Evolutionary conservation across 352 stramenopile species (phyloP), one percentile per base, ranked within the genome.

Genomic region (Pythium oligandrum): DNA sequence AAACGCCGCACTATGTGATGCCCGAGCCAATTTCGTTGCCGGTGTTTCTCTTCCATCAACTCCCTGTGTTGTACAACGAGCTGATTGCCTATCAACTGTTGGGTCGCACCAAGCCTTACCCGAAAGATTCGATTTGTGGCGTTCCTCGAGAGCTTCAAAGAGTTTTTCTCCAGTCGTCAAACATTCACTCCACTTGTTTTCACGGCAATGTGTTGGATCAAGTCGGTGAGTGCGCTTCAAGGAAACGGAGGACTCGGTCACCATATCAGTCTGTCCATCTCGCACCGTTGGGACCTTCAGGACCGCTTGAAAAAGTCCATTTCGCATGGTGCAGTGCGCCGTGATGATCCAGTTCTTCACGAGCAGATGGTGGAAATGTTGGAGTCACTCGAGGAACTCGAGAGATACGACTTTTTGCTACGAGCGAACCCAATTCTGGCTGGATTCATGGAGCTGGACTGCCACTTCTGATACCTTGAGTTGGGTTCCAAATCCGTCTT

Each of bases 371-470:
- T 6, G 30, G 10, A 48, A 10, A 3, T 53, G 4, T 4, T 4
- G 4, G 4, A n/a, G 40, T n/a, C 39, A 3, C 31, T 63, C 12
- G 36, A 49, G 32, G 6, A 42, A 3, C 53, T 57, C 6, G 26
- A 44, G 3, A 31, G 40, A 7, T 44, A 63, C 1, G 60, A 61
- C 31, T 48, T 55, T 9, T 9, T 55, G 38, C 44, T 68, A 4
- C 53, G 59, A n/a, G 53, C 42, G 7, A 72, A 72, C 38, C 59
- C 59, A 0, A 45, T 75, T 44, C 34, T 75, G 40, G 59, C 59
- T 10, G 59, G 56, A 10, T 51, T 60, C 31, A 59, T 61, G 26
- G 64, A 67, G 58, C 34, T 75, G 33, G 39, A 42, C 17, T 42
- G 63, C 12, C 51, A 72, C 1, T 59, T 75, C 32, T 46, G 61